phyloP scores from a whole-genome alignment of 2,329 filamentous ascomycete species.

The Lecanicillium sp. region DNA sequence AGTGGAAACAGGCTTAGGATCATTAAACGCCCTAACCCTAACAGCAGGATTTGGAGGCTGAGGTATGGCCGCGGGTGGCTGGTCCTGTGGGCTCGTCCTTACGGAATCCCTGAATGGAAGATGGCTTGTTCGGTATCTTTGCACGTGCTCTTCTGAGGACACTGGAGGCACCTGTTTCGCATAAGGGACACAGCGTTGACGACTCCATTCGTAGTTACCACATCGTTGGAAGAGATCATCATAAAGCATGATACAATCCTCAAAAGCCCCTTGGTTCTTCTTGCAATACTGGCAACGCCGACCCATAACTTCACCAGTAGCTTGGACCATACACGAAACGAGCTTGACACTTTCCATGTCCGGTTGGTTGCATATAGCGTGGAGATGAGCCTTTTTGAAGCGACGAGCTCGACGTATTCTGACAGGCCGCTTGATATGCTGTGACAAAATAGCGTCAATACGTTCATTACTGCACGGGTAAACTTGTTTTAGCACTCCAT shows the following conservation, averaged over 20 bases:
- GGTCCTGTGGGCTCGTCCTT: background rate
- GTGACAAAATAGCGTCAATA: background rate
- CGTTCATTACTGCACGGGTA: background rate
- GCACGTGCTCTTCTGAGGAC: too few relatives aligned
- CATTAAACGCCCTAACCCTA: too few relatives aligned
- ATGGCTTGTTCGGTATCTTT: too few relatives aligned
- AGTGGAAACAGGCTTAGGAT: background rate
- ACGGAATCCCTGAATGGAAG: too few relatives aligned
- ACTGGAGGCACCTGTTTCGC: background rate
- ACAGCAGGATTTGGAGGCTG: background rate
- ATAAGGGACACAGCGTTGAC: background rate
- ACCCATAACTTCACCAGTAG: background rate
- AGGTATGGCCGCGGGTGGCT: background rate
- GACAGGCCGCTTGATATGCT: background rate
- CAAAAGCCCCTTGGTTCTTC: conserved; percentile 1
- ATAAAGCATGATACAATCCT: background rate
- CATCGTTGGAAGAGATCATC: background rate
- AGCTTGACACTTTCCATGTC: background rate
- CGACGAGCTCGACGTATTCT: background rate
- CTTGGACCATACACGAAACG: conserved; percentile 1
- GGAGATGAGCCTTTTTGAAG: background rate
- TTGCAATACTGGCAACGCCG: background rate
- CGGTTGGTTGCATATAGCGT: background rate
- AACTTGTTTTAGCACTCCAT: background rate
- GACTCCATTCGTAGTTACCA: background rate